A percentile compares a stretch with the other conserved stretches of the same genome.
Evolutionary conservation across 2,329 filamentous ascomycete species (phyloP).

Genomic region (Colletotrichum costaricense): DNA sequence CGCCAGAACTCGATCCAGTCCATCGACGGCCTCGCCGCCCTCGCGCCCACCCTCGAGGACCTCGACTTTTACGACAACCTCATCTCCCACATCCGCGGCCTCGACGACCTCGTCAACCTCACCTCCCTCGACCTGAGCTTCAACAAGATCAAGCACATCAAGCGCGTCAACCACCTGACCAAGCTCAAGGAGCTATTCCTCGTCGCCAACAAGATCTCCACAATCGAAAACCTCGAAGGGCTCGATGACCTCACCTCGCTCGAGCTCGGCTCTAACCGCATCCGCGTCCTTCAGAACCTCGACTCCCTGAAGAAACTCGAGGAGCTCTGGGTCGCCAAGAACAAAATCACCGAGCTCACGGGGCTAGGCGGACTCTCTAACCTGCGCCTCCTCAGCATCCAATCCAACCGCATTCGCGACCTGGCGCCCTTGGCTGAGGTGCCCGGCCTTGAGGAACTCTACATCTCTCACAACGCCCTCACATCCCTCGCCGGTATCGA

Average conservation of each 20-base stretch:
- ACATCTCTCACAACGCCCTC: constrained; percentile 95
- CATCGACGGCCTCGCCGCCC: constrained; percentile 77
- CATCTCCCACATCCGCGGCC: constrained; percentile 84
- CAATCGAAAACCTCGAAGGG: constrained; percentile 85
- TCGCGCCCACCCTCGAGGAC: constrained; percentile 79
- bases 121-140: constrained; percentile 91
- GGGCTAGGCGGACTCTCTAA: constrained; percentile 81
- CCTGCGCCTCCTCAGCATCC: constrained; percentile 90
- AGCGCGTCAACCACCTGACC: constrained; percentile 81
- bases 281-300: constrained; percentile 88
- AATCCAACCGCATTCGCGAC: constrained; percentile 89
- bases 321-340: constrained; percentile 94
- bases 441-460: constrained; percentile 87
- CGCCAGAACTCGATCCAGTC: constrained; percentile 90
- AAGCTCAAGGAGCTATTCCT: constrained; percentile 88
- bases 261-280: constrained; percentile 92
- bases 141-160: constrained; percentile 99
- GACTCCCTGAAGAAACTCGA: constrained; percentile 82
- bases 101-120: constrained; percentile 82
- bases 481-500: constrained; percentile 80
- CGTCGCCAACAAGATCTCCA: constrained; percentile 92
- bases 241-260: constrained; percentile 82
- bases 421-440: constrained; percentile 81
- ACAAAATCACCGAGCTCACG: constrained; percentile 89
- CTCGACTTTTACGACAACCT: constrained; percentile 98